These are phyloP conservation scores for Aspergillus sergii DNA, from an alignment of 2,329 filamentous ascomycete genomes.

Conservation along the genomic window DNA sequence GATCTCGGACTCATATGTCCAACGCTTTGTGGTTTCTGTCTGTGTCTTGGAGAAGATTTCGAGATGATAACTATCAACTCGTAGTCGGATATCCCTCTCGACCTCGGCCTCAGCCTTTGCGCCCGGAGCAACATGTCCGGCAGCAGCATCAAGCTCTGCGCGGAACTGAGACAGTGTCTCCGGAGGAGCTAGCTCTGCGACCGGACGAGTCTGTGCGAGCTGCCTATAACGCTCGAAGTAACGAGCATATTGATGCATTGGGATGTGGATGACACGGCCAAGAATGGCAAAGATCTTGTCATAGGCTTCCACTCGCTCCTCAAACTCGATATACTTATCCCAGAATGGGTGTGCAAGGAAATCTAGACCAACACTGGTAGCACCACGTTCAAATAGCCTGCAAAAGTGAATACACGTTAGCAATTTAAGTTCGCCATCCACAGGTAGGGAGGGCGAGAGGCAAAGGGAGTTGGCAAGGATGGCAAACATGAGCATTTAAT, in stretches of 20 bases:
- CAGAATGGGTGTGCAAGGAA: constrained; percentile 95
- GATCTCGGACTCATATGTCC: constrained; percentile 92
- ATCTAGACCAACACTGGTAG: constrained; percentile 82
- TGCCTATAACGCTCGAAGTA: constrained; percentile 91
- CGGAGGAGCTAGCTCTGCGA: constrained; percentile 70
- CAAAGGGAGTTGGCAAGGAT: constrained; percentile 48
- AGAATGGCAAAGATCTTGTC: constrained; percentile 86
- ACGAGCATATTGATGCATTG: constrained; percentile 91
- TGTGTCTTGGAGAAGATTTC: constrained; percentile 81
- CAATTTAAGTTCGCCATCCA: constrained; percentile 18
- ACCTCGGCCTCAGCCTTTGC: constrained; percentile 72
- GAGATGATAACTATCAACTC: constrained; percentile 79
- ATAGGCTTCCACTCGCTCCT: constrained; percentile 82
- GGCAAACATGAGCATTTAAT: constrained; percentile 46
- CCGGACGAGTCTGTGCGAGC: constrained; percentile 70
- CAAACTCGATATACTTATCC: constrained; percentile 98
- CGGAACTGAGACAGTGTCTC: constrained; percentile 70
- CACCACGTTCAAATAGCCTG: constrained; percentile 91
- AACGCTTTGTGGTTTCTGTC: constrained; percentile 85
- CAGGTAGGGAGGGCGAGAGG: constrained; percentile 34
- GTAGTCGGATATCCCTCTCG: constrained; percentile 77
- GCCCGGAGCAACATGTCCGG: constrained; percentile 44
- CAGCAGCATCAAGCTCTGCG: constrained; percentile 66
- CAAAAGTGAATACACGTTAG: constrained; percentile 39
- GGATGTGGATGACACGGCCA: constrained; percentile 79